Base-by-base conservation (phyloP, 75 land plant species). In the Pinus albicaulis region DNA sequence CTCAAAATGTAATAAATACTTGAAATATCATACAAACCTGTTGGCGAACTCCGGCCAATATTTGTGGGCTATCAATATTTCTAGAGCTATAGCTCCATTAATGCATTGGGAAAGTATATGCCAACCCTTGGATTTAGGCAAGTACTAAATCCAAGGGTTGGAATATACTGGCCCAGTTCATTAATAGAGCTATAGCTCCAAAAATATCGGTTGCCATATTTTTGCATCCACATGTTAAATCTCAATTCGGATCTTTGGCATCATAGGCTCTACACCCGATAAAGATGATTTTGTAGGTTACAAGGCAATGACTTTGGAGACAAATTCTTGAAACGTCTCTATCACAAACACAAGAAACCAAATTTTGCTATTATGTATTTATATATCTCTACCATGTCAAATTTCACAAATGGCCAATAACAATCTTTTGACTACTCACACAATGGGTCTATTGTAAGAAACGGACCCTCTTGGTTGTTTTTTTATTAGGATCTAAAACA, bases 251-350 rank as follows among this genome's bases (percentile, higher is more conserved):
- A 97, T 83, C 84, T 97, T 97, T 70, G 91, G 98, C 85, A 97
- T 92, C 57, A 97, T 87, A 66, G 99, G 99, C 78, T 97, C 99
- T 4, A 97, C 93, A 20, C 98, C 99, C 58, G 94, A 88, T 78
- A 97, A 83, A 62, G 99, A 97, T 73, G 95, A 95, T 76, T 97
- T 98, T 97, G 95, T 59, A 80, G 25, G 20, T 55, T 53, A 72
- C 63, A 60, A 79, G 52, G 34, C 31, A 22, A 75, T 5, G 16
- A 58, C 24, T 60, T 60, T 16, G 15, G 15, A 26, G 7, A 68
- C 44, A 41, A 41, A 6, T 41, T 41, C 5, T 0, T 24, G 59
- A 65, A 28, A 76, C 53, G 15, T 19, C 36, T 24, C 16, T 66
- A 24, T n/a, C 16, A 41, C 23, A 48, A 64, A 24, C 31, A 77